Evolutionary conservation across 2,329 filamentous ascomycete genomes (phyloP).

Genomic region (Didymosphaeria variabile): DNA sequence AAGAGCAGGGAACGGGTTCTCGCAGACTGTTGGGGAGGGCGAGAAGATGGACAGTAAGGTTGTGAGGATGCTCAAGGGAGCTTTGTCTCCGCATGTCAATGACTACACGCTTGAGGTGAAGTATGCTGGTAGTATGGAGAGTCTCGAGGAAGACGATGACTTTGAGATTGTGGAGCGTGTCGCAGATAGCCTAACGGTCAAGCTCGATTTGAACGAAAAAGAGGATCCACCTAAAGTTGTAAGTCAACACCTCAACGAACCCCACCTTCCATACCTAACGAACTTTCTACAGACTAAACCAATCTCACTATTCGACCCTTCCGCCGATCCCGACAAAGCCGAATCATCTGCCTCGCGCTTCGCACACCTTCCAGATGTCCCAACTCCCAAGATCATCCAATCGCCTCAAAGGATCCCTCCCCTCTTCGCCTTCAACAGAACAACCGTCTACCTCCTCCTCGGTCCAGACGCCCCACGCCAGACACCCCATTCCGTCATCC

Average conservation of each 20-base stretch:
- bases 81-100: constrained; percentile 70
- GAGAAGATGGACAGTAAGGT: constrained; percentile 76
- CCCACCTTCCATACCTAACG: constrained; percentile 20
- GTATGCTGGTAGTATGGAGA: constrained; percentile 54
- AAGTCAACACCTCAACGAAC: constrained; percentile 10
- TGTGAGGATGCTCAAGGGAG: constrained; percentile 77
- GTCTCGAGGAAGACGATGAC: constrained; percentile 54
- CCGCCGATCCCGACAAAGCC: constrained; percentile 55
- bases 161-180: constrained; percentile 71
- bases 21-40: constrained; percentile 67
- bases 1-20: constrained; percentile 65
- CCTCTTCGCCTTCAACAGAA: constrained; percentile 73
- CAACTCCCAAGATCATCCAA: constrained; percentile 68
- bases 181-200: constrained; percentile 58
- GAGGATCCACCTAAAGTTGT: constrained; percentile 23
- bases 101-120: constrained; percentile 72
- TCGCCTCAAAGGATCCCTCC: constrained; percentile 70
- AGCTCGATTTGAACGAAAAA: constrained; percentile 37
- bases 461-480: constrained; percentile 59
- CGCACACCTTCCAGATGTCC: constrained; percentile 62
- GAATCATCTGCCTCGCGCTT: constrained; percentile 50
- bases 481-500: constrained; percentile 64
- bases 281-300: constrained; percentile 47
- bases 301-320: constrained; percentile 69
- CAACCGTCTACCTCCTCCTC: constrained; percentile 71